These are phyloP conservation scores for Pseudogymnoascus sp. DNA, from an alignment of 2,329 filamentous ascomycete species.

Conservation along the genomic window DNA sequence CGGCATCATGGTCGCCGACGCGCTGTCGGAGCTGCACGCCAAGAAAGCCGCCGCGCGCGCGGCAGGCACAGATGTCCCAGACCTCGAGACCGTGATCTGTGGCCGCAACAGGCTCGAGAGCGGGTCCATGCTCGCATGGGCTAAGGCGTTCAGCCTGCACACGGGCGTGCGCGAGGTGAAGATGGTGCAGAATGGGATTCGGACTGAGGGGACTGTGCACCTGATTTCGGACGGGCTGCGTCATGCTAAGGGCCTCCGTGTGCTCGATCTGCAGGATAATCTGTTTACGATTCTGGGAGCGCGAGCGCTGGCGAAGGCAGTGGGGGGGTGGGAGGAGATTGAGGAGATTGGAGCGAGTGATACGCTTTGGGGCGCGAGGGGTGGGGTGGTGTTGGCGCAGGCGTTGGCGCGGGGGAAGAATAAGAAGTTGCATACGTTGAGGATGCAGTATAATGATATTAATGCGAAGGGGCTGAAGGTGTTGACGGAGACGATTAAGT, in stretches of 20 bases:
- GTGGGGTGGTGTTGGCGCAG: constrained; percentile 64
- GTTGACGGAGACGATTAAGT: constrained; percentile 61
- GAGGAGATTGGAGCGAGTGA: constrained; percentile 84
- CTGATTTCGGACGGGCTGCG: constrained; percentile 73
- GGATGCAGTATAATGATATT: constrained; percentile 93
- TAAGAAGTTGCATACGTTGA: constrained; percentile 68
- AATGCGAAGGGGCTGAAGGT: constrained; percentile 66
- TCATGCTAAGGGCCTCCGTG: constrained; percentile 59
- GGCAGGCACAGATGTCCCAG: constrained; percentile 63
- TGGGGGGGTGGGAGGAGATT: constrained; percentile 67
- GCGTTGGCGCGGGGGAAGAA: constrained; percentile 72
- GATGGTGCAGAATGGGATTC: constrained; percentile 98
- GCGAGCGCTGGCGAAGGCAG: constrained; percentile 67
- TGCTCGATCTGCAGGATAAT: constrained; percentile 93
- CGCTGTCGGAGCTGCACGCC: constrained; percentile 71
- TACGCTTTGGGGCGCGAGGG: constrained; percentile 73
- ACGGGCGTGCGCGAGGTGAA: constrained; percentile 76
- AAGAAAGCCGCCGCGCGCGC: constrained; percentile 76
- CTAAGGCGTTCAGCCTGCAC: constrained; percentile 76
- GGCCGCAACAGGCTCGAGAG: constrained; percentile 94
- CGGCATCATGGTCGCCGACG: constrained; percentile 81
- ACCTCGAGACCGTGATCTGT: constrained; percentile 94
- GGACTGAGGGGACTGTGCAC: constrained; percentile 82
- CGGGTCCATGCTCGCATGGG: constrained; percentile 94
- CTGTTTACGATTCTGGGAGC: constrained; percentile 83